Percentiles rank a stretch among this genome's conserved stretches.
These are phyloP conservation scores for Ambrosia trifida DNA, from an alignment of 129 eudicot species.

Conservation along the genomic window DNA sequence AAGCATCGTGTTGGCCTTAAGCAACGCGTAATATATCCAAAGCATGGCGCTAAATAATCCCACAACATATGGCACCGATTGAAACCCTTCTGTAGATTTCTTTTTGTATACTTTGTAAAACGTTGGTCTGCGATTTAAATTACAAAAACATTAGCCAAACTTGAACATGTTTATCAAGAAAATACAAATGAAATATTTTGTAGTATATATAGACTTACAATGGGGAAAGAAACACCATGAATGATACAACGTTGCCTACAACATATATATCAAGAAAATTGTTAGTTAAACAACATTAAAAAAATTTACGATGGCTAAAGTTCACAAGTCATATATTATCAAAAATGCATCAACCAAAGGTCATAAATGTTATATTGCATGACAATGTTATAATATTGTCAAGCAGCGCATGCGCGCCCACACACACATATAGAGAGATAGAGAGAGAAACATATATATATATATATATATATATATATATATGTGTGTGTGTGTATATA, in stretches of 20 bases:
- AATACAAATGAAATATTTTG: background rate
- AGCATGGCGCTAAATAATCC: conserved; percentile 78
- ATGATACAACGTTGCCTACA: conserved; percentile 65
- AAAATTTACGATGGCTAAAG: background rate
- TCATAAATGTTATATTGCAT: background rate
- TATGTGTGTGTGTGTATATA: background rate
- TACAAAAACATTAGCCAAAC: background rate
- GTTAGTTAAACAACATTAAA: conserved; percentile 1
- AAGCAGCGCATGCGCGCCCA: background rate
- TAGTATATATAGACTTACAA: conserved; percentile 44
- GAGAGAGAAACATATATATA: background rate
- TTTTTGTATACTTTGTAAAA: conserved; percentile 65
- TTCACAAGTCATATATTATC: background rate
- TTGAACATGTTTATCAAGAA: background rate
- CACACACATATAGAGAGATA: no score
- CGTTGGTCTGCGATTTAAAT: conserved; percentile 53
- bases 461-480: conserved; percentile 6
- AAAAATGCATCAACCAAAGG: background rate
- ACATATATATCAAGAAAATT: background rate
- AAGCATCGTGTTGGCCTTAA: conserved; percentile 52
- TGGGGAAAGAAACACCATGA: conserved; percentile 77
- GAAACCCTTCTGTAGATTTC: conserved; percentile 79
- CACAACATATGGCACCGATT: conserved; percentile 70
- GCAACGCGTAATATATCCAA: conserved; percentile 72
- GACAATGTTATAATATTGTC: no score